Evolutionary conservation across 148 eudicot genomes (phyloP).

Genomic region (Limonium bicolor): DNA sequence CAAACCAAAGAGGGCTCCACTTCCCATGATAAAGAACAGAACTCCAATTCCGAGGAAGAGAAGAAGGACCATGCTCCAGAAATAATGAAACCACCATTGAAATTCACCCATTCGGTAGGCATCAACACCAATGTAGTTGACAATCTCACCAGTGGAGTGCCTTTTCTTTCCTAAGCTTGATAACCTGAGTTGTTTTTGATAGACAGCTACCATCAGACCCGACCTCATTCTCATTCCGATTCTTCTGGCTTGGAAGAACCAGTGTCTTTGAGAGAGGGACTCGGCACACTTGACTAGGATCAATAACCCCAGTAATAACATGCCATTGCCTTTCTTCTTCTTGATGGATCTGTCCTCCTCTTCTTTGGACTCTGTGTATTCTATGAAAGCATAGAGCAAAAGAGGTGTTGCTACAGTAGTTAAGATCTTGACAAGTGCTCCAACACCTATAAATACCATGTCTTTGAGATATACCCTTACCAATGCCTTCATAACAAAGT

Average conservation of each 20-base stretch:
- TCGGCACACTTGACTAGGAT: conserved; percentile 29
- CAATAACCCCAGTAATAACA: conserved; percentile 27
- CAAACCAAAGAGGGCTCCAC: conserved; percentile 36
- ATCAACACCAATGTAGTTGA: conserved; percentile 48
- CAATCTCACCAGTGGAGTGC: conserved; percentile 50
- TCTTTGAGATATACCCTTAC: conserved; percentile 28
- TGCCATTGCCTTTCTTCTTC: conserved; percentile 11
- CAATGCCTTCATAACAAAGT: conserved; percentile 19
- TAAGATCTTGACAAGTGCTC: conserved; percentile 21
- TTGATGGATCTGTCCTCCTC: conserved; percentile 5
- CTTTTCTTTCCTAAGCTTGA: conserved; percentile 35
- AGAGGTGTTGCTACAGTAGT: conserved; percentile 29
- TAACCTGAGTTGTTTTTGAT: conserved; percentile 39
- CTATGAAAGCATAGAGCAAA: conserved; percentile 43
- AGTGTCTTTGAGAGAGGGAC: conserved; percentile 45
- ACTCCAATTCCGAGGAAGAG: conserved; percentile 21
- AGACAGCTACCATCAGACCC: conserved; percentile 50
- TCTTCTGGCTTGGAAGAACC: conserved; percentile 36
- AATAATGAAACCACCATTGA: conserved; percentile 34
- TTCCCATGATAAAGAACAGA: conserved; percentile 27
- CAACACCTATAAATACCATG: conserved; percentile 25
- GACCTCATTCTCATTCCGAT: conserved; percentile 57
- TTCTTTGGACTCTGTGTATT: conserved; percentile 17
- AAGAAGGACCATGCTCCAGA: conserved; percentile 24
- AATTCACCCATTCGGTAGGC: conserved; percentile 63